phyloP scores from a whole-genome alignment of 805 yeast species.

The Ogataea populi-albae region DNA sequence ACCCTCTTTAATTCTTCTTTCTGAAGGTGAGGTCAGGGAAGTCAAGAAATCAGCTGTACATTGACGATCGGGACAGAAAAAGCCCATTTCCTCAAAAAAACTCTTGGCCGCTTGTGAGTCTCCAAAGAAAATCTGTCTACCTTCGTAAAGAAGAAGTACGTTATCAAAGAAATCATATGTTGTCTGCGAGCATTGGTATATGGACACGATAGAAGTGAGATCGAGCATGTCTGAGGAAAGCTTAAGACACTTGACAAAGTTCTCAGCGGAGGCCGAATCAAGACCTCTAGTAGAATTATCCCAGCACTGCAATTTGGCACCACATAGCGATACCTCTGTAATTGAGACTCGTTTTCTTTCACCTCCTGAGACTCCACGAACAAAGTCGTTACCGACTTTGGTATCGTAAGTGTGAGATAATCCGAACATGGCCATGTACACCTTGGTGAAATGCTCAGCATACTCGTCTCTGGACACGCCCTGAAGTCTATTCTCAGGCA shows the following conservation, averaged over 20 bases:
- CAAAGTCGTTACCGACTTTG: conserved; percentile 56
- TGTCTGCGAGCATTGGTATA: conserved; percentile 38
- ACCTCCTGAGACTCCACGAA: conserved; percentile 64
- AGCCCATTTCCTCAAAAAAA: conserved; percentile 38
- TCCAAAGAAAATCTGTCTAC: conserved; percentile 39
- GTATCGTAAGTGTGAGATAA: conserved; percentile 48
- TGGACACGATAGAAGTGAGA: conserved; percentile 46
- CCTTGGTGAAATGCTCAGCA: conserved; percentile 51
- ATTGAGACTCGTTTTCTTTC: conserved; percentile 60
- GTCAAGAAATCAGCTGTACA: conserved; percentile 43
- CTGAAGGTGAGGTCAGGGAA: conserved; percentile 29
- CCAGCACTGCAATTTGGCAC: conserved; percentile 45
- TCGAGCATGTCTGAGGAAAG: conserved; percentile 43
- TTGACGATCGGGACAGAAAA: conserved; percentile 39
- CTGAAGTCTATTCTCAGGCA: conserved; percentile 56
- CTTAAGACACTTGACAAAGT: conserved; percentile 52
- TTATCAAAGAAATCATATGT: conserved; percentile 39
- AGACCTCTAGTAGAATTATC: conserved; percentile 66
- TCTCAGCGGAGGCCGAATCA: conserved; percentile 63
- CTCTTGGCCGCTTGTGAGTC: conserved; percentile 31
- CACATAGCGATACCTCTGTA: conserved; percentile 44
- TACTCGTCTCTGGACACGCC: conserved; percentile 50
- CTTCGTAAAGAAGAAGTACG: conserved; percentile 37
- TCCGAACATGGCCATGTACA: conserved; percentile 32
- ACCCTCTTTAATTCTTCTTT: conserved; percentile 31